Evolutionary conservation across 2,329 filamentous ascomycete genomes (phyloP).

Genomic region (Monosporascus ibericus): DNA sequence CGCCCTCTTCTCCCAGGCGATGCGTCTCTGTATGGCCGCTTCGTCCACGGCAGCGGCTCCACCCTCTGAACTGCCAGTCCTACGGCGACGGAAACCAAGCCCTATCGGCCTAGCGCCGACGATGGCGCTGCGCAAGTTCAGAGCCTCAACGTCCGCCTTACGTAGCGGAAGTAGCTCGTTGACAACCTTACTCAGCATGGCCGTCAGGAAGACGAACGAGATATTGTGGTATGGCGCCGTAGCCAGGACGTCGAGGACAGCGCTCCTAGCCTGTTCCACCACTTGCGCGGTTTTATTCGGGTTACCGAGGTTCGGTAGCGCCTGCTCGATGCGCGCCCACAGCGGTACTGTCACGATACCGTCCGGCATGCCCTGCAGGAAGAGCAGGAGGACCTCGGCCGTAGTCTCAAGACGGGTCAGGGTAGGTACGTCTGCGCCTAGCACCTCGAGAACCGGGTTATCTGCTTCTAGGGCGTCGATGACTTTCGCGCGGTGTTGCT

Average conservation of each 20-base stretch:
- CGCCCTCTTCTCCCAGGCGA: slow-evolving; percentile 54
- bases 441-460: slow-evolving; percentile 48
- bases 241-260: slow-evolving; percentile 67
- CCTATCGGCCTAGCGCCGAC: slow-evolving; percentile 27
- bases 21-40: slow-evolving; percentile 46
- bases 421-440: slow-evolving; percentile 57
- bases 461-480: slow-evolving; percentile 71
- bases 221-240: slow-evolving; percentile 75
- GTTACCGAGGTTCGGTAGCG: slow-evolving; percentile 35
- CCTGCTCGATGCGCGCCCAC: slow-evolving; percentile 64
- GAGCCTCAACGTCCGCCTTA: slow-evolving; percentile 29
- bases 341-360: slow-evolving; percentile 67
- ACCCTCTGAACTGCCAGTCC: slow-evolving; percentile 7
- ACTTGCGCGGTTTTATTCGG: slow-evolving; percentile 13
- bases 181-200: slow-evolving; percentile 58
- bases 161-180: slow-evolving; percentile 40
- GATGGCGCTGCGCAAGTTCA: slow-evolving; percentile 19
- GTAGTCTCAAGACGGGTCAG: slow-evolving; percentile 69
- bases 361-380: slow-evolving; percentile 69
- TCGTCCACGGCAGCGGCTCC: slow-evolving; percentile 24
- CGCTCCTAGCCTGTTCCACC: slow-evolving; percentile 39
- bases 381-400: slow-evolving; percentile 64
- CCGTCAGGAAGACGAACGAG: slow-evolving; percentile 79
- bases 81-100: slow-evolving; percentile 38
- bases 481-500: slow-evolving; percentile 28